These are phyloP conservation scores for Knoxia roxburghii DNA, from an alignment of 257 asterid genomes.

Conservation along the genomic window DNA sequence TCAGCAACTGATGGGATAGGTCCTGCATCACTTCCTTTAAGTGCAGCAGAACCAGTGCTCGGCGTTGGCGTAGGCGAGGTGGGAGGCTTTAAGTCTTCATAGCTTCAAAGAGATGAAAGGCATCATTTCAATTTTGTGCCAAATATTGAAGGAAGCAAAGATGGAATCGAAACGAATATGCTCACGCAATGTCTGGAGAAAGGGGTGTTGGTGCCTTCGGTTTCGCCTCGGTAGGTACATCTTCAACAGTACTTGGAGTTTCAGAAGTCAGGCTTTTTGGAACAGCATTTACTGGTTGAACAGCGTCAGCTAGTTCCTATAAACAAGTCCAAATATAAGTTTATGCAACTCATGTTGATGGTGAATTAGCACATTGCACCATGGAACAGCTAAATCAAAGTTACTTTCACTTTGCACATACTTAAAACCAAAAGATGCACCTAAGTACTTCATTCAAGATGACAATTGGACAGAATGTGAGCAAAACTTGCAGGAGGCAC, in stretches of 20 bases:
- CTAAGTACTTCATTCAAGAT: background rate
- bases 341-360: background rate
- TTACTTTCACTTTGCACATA: background rate
- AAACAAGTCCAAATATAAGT: conserved; percentile 19
- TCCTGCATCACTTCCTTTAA: conserved; percentile 22
- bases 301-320: conserved; percentile 43
- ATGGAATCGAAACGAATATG: conserved; percentile 3
- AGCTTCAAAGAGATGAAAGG: conserved; percentile 26
- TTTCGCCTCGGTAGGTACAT: conserved; percentile 33
- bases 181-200: conserved; percentile 80
- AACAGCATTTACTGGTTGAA: conserved; percentile 25
- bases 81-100: conserved; percentile 64
- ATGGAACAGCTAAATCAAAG: background rate
- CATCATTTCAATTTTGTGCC: background rate
- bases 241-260: conserved; percentile 21
- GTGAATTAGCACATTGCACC: background rate
- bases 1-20: conserved; percentile 12
- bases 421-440: too few species aligned
- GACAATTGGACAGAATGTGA: background rate
- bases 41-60: conserved; percentile 29
- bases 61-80: conserved; percentile 65
- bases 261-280: conserved; percentile 23
- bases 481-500: background rate
- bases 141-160: background rate
- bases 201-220: conserved; percentile 36